Percentiles rank a stretch among this genome's conserved stretches.
These are phyloP conservation scores for Prunus yedoensis DNA, from an alignment of 331 rosid genomes.

Conservation along the genomic window DNA sequence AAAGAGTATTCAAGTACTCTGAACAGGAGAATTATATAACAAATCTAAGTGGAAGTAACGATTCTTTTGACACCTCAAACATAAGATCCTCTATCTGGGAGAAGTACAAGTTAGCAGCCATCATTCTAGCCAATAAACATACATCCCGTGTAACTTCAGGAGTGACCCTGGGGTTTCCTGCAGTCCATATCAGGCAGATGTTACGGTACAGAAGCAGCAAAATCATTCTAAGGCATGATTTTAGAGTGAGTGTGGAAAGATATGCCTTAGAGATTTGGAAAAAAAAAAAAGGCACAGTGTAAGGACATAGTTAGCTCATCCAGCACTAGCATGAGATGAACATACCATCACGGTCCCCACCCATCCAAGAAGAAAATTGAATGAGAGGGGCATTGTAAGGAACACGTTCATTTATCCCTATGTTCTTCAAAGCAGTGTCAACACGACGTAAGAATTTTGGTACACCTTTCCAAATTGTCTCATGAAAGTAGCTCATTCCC, in stretches of 20 bases:
- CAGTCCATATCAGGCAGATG: slow-evolving; percentile 28
- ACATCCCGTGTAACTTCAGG: slow-evolving; percentile 99
- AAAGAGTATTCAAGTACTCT: background rate
- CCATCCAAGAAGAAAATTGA: slow-evolving; percentile 99
- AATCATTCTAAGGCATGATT: background rate
- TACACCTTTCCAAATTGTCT: slow-evolving; percentile 98
- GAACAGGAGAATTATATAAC: background rate
- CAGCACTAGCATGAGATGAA: slow-evolving; percentile 13
- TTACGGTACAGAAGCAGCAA: slow-evolving; percentile 16
- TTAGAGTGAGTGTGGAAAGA: background rate
- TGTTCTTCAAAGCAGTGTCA: slow-evolving; percentile 95
- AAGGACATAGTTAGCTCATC: background rate
- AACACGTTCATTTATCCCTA: slow-evolving; percentile 89
- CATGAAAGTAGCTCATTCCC: slow-evolving; percentile 99
- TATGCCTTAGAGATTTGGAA: background rate
- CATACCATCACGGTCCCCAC: slow-evolving; percentile 99
- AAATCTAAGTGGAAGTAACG: background rate
- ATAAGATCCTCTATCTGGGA: slow-evolving; percentile 99
- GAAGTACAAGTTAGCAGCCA: slow-evolving; percentile 98
- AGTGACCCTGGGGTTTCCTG: slow-evolving; percentile 98
- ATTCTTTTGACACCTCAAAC: slow-evolving; percentile 77
- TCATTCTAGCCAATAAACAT: slow-evolving; percentile 98
- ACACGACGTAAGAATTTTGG: slow-evolving; percentile 95
- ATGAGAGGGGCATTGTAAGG: slow-evolving; percentile 97
- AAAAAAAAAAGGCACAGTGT: background rate